Percentiles rank a stretch among this genome's conserved stretches.
Evolutionary conservation across 202 grass and related monocot genomes (phyloP).

Genomic region (Digitaria exilis): DNA sequence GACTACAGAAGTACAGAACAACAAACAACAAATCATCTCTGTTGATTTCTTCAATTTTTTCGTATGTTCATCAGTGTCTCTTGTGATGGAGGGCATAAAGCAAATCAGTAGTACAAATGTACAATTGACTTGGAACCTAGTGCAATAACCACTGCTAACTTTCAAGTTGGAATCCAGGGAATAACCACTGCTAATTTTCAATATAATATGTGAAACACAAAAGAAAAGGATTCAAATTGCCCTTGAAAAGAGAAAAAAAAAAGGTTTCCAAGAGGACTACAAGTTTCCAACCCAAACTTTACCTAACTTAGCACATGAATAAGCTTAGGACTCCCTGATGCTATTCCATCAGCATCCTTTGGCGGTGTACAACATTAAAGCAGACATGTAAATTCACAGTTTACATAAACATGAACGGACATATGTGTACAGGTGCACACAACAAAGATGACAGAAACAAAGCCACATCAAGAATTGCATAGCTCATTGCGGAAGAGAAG

Average conservation of each 20-base stretch:
- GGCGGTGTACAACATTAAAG: neutral
- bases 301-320: neutral
- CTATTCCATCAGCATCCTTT: neutral
- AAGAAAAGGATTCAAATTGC: neutral
- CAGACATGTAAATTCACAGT: neutral
- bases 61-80: neutral
- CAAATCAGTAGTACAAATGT: neutral
- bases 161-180: too few relatives aligned
- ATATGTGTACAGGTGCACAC: neutral
- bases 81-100: neutral
- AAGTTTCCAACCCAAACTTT: neutral
- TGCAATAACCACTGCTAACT: too few relatives aligned
- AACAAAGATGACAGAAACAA: neutral
- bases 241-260: neutral
- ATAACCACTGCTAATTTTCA: neutral
- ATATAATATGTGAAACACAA: neutral
- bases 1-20: neutral
- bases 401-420: neutral
- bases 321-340: neutral
- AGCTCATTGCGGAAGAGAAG: neutral
- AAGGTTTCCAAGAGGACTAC: neutral
- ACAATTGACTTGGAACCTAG: neutral
- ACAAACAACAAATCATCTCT: neutral
- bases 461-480: conserved; percentile 21
- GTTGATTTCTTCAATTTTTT: neutral